phyloP scores from a whole-genome alignment of 2,329 filamentous ascomycete species.

The Penicillium brevicompactum region DNA sequence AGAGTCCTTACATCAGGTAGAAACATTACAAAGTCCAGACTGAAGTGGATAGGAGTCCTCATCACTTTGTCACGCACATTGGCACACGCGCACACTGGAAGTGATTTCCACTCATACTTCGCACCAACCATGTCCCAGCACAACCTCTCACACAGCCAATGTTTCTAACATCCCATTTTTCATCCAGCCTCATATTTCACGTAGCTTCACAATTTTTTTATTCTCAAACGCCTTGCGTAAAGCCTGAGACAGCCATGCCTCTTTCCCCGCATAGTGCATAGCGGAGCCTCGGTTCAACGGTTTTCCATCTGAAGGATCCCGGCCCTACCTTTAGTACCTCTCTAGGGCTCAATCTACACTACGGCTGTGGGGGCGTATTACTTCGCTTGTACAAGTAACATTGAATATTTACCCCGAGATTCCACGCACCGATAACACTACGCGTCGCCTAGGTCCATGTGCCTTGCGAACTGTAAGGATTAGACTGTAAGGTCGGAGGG shows the following conservation, averaged over 20 bases:
- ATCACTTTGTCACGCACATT: not conserved
- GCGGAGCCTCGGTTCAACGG: constrained; percentile 17
- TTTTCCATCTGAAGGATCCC: constrained; percentile 2
- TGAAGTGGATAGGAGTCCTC: constrained; percentile 4
- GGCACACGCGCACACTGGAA: constrained; percentile 2
- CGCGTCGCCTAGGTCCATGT: not conserved
- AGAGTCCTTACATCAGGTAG: constrained; percentile 3
- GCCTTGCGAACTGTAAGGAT: not conserved
- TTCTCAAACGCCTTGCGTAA: constrained; percentile 2
- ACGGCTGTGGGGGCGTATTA: not conserved
- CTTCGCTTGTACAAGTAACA: not conserved
- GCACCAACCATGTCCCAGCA: not conserved
- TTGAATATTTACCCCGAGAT: not conserved
- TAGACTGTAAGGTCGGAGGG: constrained; percentile 8
- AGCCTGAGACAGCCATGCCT: constrained; percentile 8
- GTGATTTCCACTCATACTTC: not conserved
- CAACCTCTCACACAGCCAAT: not conserved
- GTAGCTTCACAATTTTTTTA: not conserved
- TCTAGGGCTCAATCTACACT: constrained; percentile 3
- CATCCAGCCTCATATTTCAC: not conserved
- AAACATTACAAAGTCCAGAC: constrained; percentile 1
- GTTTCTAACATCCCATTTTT: not conserved
- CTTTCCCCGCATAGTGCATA: constrained; percentile 6
- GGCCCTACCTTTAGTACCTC: not conserved
- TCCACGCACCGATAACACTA: not conserved